Evolutionary conservation across 768 basidiomycete species (phyloP).

Genomic region (Russula sp.): DNA sequence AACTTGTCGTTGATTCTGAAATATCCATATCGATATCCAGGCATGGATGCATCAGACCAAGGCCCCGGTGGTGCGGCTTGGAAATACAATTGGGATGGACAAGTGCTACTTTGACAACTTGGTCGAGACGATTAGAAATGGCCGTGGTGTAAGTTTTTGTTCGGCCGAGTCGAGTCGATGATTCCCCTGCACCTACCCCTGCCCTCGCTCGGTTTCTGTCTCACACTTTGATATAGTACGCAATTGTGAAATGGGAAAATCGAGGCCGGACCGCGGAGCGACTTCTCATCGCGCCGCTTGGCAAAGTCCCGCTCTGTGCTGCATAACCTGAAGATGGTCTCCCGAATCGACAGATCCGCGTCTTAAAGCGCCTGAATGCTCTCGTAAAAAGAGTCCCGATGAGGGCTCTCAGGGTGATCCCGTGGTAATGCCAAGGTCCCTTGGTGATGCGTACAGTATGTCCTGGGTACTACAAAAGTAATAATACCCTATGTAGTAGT

Average conservation of each 20-base stretch:
- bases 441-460: no score
- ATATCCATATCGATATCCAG: conserved; percentile 4
- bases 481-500: no score
- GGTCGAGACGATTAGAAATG: conserved; percentile 1
- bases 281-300: conserved; percentile 17
- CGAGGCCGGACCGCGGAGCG: not conserved
- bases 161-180: no score
- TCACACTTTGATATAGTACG: conserved; percentile 8
- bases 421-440: not conserved
- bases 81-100: not conserved
- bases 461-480: no score
- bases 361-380: not conserved
- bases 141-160: conserved; percentile 8
- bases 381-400: no score
- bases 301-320: conserved; percentile 1
- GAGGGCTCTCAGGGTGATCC: not conserved
- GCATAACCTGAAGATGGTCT: conserved; percentile 9
- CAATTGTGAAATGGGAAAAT: conserved; percentile 2
- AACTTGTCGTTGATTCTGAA: not conserved
- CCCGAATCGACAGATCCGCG: not conserved
- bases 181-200: no score
- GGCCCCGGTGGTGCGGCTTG: not conserved
- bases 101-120: not conserved
- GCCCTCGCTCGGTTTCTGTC: not conserved
- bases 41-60: conserved; percentile 5